Conservation (phyloP, 2,329 filamentous ascomycete genomes). For the Proliferodiscus dingleyae region DNA sequence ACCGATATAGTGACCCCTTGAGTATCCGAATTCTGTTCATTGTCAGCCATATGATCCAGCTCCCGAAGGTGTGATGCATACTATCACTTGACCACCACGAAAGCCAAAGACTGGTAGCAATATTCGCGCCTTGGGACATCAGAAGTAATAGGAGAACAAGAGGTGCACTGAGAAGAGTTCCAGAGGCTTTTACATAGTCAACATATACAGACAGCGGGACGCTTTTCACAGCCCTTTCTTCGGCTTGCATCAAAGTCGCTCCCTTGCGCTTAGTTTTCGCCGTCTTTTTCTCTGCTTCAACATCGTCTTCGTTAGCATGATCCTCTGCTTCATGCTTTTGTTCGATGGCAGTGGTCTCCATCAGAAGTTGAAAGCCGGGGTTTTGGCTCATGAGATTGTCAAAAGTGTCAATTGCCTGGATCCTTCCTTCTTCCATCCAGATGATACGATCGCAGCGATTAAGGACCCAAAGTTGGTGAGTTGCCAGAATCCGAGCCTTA, state of each 20-base stretch:
- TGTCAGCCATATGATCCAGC: too few relatives aligned
- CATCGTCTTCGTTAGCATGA: constrained; percentile 43
- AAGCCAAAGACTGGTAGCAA: constrained; percentile 84
- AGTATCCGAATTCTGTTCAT: constrained; percentile 53
- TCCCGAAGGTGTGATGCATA: constrained; percentile 47
- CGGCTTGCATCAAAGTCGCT: constrained; percentile 65
- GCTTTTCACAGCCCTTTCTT: constrained; percentile 57
- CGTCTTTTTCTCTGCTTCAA: constrained; percentile 41
- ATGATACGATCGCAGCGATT: constrained; percentile 87
- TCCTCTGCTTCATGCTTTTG: constrained; percentile 52
- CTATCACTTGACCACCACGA: constrained; percentile 84
- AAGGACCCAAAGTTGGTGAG: constrained; percentile 91
- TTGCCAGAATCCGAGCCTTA: constrained; percentile 88
- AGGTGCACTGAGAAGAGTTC: constrained; percentile 52
- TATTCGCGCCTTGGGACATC: constrained; percentile 72
- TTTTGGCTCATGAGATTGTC: constrained; percentile 79
- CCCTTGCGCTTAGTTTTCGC: constrained; percentile 47
- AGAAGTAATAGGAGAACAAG: constrained; percentile 51
- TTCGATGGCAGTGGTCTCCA: constrained; percentile 78
- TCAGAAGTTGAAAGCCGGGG: constrained; percentile 69
- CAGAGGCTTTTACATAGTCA: constrained; percentile 60
- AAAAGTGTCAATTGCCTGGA: constrained; percentile 84
- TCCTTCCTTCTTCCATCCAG: constrained; percentile 82
- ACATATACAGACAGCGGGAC: constrained; percentile 60
- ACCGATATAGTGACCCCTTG: constrained; percentile 67